These are phyloP conservation scores for Spergularia bocconei DNA, from an alignment of 148 eudicot genomes.

Conservation along the genomic window DNA sequence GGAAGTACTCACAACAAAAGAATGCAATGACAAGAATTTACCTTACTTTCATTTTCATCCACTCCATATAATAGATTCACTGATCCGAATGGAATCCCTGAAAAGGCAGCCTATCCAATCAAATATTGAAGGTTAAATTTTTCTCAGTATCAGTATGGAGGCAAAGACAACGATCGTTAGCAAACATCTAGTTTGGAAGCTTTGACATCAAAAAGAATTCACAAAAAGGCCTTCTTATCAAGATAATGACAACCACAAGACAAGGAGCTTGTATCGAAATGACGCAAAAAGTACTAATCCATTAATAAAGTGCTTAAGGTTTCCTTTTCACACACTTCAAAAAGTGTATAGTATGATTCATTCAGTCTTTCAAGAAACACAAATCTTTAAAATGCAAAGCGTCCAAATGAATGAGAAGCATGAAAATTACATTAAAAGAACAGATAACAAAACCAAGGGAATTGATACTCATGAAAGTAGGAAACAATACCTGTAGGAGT, in stretches of 20 bases:
- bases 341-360: neutral
- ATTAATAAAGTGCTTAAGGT: neutral
- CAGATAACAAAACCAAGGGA: conserved; percentile 8
- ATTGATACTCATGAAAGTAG: neutral
- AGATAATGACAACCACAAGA: too few relatives aligned
- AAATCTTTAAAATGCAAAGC: neutral
- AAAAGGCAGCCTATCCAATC: conserved; percentile 27
- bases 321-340: neutral
- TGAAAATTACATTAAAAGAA: neutral
- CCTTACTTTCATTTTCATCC: conserved; percentile 99
- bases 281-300: neutral
- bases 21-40: conserved; percentile 22
- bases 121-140: neutral
- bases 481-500: conserved; percentile 83
- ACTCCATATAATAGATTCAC: conserved; percentile 88
- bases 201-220: neutral
- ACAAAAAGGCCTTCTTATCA: neutral
- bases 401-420: neutral
- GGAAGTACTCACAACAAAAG: neutral
- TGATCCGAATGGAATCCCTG: conserved; percentile 98
- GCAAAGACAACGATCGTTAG: neutral
- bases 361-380: neutral
- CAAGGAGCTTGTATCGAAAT: too few relatives aligned
- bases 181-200: neutral
- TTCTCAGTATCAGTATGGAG: neutral